Base-by-base conservation (phyloP, 2,329 filamentous ascomycete genomes). In the Neoscytalidium dimidiatum region DNA sequence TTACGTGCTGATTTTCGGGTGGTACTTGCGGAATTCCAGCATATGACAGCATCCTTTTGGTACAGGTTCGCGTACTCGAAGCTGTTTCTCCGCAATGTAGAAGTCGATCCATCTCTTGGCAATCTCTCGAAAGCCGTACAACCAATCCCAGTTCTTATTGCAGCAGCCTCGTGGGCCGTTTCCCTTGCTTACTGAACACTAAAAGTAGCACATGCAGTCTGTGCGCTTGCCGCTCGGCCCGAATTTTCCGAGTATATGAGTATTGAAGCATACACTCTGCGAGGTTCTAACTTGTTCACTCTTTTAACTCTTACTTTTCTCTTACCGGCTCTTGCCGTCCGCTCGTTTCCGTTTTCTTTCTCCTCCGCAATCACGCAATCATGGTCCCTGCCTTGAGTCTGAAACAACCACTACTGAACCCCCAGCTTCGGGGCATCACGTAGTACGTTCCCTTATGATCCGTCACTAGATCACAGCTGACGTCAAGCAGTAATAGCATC, bases 401-500 rank as follows among this genome's bases (percentile, higher is more conserved):
- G 19, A 52, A 62, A 38, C 23, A 62, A 38, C 23, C 28, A 21
- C 29, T 14, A 8, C 31, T 14, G 41, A 46, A 26, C 44, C 43
- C 58, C 29, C 58, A 26, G 9, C 31, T 41, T 44, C 43, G 58
- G 29, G 58, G 58, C n/a, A 29, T 62, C 33, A 62, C 58, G 21
- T 62, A 62, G 49, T 53, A 28, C 29, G 49, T 35, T 35, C 49
- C 11, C 29, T 13, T 29, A 23, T n/a, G 29, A 2, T 13, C 4
- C 9, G 21, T 21, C 29, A 19, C 29, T 21, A 7, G 7, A 21
- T 26, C 9, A n/a, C n/a, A n/a, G 26, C 31, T 53, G 31, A 53
- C 19, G 4, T 3, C 2, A 11, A 17, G 31, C 4, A 53, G 33
- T n/a, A 31, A 75, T 58, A 72, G 75, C 65, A 74, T 74, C 56